Percentiles rank a stretch among this genome's conserved stretches.
phyloP scores from a whole-genome alignment of 75 land plant genomes.

The Azolla pinnata region DNA sequence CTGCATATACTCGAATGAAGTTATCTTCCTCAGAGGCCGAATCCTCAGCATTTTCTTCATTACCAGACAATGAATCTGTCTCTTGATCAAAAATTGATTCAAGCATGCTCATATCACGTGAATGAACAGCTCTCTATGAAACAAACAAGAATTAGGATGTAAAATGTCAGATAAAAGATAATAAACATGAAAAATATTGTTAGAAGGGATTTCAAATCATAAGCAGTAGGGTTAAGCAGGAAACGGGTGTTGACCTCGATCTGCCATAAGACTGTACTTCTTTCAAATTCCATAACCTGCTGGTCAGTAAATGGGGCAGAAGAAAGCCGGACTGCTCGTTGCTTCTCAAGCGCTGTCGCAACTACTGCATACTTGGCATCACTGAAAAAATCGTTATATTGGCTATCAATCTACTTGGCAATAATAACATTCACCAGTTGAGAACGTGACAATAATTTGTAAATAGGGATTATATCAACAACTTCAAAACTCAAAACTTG shows the following conservation, averaged over 20 bases:
- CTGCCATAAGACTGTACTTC: constrained; percentile 30
- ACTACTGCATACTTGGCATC: constrained; percentile 21
- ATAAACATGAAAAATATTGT: too few relatives aligned
- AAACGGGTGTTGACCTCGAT: constrained; percentile 16
- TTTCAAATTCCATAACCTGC: constrained; percentile 24
- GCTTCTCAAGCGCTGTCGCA: constrained; percentile 22
- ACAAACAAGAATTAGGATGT: neutral
- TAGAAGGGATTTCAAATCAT: neutral
- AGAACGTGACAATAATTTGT: too few relatives aligned
- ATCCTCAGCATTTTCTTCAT: constrained; percentile 3
- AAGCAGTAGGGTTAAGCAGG: neutral
- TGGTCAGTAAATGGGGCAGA: constrained; percentile 15
- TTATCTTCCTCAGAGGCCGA: constrained; percentile 5
- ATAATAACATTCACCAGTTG: too few relatives aligned
- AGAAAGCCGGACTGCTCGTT: constrained; percentile 13
- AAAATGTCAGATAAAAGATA: neutral
- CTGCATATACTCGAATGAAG: neutral
- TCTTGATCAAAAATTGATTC: constrained; percentile 29
- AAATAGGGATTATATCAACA: too few relatives aligned
- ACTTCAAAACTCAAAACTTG: too few relatives aligned
- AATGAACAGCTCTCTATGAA: constrained; percentile 27
- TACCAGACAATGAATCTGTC: constrained; percentile 15
- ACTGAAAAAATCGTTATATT: constrained; percentile 20
- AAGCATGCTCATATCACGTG: constrained; percentile 25
- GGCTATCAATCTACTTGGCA: too few relatives aligned